phyloP scores from a whole-genome alignment of 441 rosid species.

The Syzygium syzygioides region DNA sequence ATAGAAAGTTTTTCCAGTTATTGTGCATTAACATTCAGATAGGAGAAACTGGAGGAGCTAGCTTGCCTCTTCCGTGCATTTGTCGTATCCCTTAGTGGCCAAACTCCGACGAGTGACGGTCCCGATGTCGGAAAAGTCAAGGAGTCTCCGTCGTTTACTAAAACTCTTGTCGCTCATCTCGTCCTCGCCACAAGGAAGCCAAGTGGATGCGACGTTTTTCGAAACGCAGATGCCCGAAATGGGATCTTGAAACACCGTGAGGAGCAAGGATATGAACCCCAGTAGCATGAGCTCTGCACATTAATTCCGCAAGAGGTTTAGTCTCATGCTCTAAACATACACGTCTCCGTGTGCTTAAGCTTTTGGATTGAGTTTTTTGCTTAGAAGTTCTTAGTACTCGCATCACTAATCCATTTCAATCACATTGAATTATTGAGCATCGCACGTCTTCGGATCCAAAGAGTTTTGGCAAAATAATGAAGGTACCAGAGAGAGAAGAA shows the following conservation, averaged over 20 bases:
- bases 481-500: not conserved
- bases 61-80: conserved; percentile 41
- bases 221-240: conserved; percentile 37
- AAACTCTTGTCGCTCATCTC: fast-evolving
- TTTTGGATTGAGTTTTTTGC: not conserved
- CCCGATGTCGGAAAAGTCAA: conserved; percentile 23
- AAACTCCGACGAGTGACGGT: conserved; percentile 39
- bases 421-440: not conserved
- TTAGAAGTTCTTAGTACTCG: not conserved
- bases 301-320: not conserved
- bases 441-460: not conserved
- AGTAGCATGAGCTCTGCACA: conserved; percentile 78
- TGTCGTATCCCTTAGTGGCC: conserved; percentile 39
- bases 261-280: conserved; percentile 87
- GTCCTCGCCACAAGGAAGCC: conserved; percentile 58
- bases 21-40: not conserved
- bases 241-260: conserved; percentile 40
- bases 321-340: not conserved
- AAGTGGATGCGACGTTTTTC: conserved; percentile 15
- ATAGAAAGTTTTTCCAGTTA: not conserved
- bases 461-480: not conserved
- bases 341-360: not conserved
- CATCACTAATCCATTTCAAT: not conserved
- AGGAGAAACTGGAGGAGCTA: not conserved
- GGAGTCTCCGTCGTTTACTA: conserved; percentile 27